phyloP scores from a whole-genome alignment of 148 eudicot genomes.

The Chenopodium formosanum region DNA sequence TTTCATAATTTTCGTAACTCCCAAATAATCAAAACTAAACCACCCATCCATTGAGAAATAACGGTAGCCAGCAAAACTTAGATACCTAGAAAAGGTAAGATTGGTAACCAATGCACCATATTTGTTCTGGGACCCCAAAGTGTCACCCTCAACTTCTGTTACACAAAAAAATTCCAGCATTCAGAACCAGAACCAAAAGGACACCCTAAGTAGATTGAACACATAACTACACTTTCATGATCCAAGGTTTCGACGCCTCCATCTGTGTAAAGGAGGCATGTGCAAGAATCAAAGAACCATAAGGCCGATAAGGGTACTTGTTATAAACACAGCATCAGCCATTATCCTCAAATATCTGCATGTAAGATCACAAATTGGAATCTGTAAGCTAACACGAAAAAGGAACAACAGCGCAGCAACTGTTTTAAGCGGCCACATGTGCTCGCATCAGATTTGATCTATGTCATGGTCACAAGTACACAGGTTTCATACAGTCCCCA shows the following conservation, averaged over 20 bases:
- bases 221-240: background rate
- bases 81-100: conserved; percentile 1
- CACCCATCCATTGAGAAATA: background rate
- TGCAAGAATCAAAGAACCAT: conserved; percentile 16
- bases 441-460: conserved; percentile 20
- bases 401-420: background rate
- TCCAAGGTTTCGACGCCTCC: background rate
- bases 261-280: background rate
- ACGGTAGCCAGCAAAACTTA: conserved; percentile 1
- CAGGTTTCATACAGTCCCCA: conserved; percentile 12
- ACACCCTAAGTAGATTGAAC: background rate
- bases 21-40: background rate
- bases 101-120: conserved; percentile 3
- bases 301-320: background rate
- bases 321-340: background rate
- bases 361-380: conserved; percentile 8
- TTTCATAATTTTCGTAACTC: too few relatives aligned
- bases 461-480: conserved; percentile 14
- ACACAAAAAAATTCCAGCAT: background rate
- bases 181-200: conserved; percentile 7
- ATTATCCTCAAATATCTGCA: background rate
- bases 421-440: background rate
- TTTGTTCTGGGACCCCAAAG: conserved; percentile 6
- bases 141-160: conserved; percentile 18
- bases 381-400: conserved; percentile 1